Evolutionary conservation across 805 yeast species (phyloP), one percentile per base, ranked within the genome.

Genomic region (Maudiozyma bulderi): DNA sequence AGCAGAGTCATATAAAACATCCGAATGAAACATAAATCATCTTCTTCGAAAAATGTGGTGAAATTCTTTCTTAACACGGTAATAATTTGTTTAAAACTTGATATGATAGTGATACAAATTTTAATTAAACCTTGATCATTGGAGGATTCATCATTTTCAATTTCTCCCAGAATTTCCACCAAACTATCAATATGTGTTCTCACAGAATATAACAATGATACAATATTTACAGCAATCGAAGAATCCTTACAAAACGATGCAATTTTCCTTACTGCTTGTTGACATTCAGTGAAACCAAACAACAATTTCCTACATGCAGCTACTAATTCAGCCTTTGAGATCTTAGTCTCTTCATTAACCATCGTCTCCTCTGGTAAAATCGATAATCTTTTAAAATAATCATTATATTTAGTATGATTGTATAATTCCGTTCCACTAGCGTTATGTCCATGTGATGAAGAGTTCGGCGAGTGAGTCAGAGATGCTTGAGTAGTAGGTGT

Each of bases 21-120:
- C 52, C 91, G 68, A 9, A 83, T 72, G 57, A 81, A 82, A 52
- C 84, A 76, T 13, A 81, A 71, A 60, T 84, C 90, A 39, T 78
- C 75, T 41, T 73, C 75, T 38, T 71, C 73, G n/a, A 80, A 74
- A 55, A 82, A 75, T 0, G 69, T 54, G 0, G 66, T 57, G 44
- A 78, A 69, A 57, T 78, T 74, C 2, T 73, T 75, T 46, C 78
- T 70, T 28, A 83, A 59, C 13, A 53, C 46, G 3, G 50, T 37
- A 15, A 57, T 49, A 29, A 81, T 73, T 33, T 73, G 71, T 54
- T 76, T 78, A 60, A 83, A 81, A 2, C 78, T 73, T 3, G 69
- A 54, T 6, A 73, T 57, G 20, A 73, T 72, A 6, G 67, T 65
- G 11, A 66, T 53, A 39, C 73, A 61, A 31, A 70, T 56, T 49